Evolutionary conservation across 1,284 basidiomycete species (phyloP), one percentile per base, ranked within the genome.

Genomic region (Rhodotorula glutinis): DNA sequence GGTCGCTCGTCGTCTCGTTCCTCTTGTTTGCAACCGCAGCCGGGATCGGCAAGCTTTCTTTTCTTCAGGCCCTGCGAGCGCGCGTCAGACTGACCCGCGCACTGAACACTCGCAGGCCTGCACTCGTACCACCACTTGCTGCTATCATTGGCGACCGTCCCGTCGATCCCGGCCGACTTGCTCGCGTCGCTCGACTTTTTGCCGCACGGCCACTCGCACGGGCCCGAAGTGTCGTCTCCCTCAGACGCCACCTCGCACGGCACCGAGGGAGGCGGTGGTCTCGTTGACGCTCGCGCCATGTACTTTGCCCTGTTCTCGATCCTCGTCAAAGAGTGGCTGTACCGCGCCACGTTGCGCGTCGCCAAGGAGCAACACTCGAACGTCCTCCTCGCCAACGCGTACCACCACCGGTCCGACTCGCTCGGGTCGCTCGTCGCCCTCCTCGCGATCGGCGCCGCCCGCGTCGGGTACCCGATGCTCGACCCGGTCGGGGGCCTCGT

Each of bases 361-460:
- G 95, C 95, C 10, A 86, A 89, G 69, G 85, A 92, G 75, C 92
- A 97, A 78, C 87, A 88, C 75, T 91, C 89, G 76, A 89, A 91
- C 2, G 95, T 98, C 0, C 81, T 98, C 53, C 83, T 90, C 51
- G 94, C 93, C 29, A 96, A 96, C 77, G 93, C 92, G 13, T 84
- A 92, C 62, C 90, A 98, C 79, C 96, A 99, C 79, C 86, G 95
- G 40, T 92, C 90, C 67, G 95, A 99, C 78, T 92, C 91, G 23
- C 91, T 92, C 77, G 91, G 91, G 7, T 91, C 90, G 73, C 75
- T 88, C 57, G 91, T 97, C 57, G 91, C 92, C 25, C 84, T 96
- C 60, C 84, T 88, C 49, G 92, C 92, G 23, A 97, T 97, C 75
- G 94, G 93, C 14, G 90, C 87, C 9, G 83, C 86, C 67, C 86